These are phyloP conservation scores for Cardiosporidium cionae DNA, from an alignment of 169 alveolate genomes.

Conservation along the genomic window DNA sequence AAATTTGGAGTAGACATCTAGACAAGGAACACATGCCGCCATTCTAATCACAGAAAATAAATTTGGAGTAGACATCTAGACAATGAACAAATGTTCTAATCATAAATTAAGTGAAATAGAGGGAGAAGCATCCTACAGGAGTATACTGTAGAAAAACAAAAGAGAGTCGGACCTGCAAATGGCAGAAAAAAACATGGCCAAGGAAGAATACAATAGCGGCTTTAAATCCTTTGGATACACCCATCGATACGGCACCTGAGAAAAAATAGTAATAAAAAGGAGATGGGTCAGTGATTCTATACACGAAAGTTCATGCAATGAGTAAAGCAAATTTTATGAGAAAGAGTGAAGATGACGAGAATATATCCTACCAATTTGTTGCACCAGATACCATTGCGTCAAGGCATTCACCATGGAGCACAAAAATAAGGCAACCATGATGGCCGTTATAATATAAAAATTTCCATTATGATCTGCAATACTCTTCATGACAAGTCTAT, in stretches of 20 bases:
- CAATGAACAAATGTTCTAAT: no score
- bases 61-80: no score
- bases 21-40: no score
- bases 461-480: background rate
- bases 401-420: background rate
- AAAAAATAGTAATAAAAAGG: background rate
- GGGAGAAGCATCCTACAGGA: no score
- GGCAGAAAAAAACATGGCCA: conserved; percentile 47
- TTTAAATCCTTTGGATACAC: conserved; percentile 32
- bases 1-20: no score
- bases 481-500: background rate
- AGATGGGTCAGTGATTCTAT: no score
- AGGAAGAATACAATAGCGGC: conserved; percentile 40
- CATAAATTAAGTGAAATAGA: no score
- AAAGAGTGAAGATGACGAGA: no score
- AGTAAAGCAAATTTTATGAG: no score
- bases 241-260: background rate
- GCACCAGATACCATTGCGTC: background rate
- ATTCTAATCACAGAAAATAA: no score
- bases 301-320: no score
- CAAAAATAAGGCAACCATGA: background rate
- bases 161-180: conserved; percentile 42
- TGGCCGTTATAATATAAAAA: background rate
- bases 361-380: background rate
- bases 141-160: no score